Base-by-base conservation (phyloP, 495 filamentous ascomycete genomes). In the Penicillium cataractarum region DNA sequence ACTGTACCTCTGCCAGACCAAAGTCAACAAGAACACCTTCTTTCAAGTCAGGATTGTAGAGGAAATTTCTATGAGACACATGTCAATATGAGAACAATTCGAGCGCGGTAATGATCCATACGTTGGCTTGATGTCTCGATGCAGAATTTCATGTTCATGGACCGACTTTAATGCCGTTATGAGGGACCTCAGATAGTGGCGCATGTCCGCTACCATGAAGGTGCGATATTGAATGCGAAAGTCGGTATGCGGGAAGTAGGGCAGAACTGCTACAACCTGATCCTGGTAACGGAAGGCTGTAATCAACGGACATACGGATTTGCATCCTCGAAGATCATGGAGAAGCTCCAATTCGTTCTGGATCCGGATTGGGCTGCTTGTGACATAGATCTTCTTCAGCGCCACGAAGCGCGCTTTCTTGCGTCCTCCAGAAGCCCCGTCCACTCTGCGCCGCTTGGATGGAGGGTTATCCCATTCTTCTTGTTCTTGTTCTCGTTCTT, bases 61-160 rank as follows among this genome's bases (percentile, higher is more conserved):
- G 85, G 70, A 99, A 99, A 71, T 99, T 99, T 13, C 83, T 85
- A 62, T 19, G 3, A 53, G n/a, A 15, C 22, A 46, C 48, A 46
- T 22, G 31, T 74, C 48, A 74, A 65, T 40, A 5, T 40, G 40
- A 55, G 37, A 35, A 35, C 50, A 19, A 7, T 6, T 31, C 19
- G 12, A 49, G 6, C 17, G 6, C 10, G 26, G 10, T 6, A 10
- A 21, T 13, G 13, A 21, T 29, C 58, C 81, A 71, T 71, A 85
- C 80, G 95, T 99, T n/a, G 95, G 95, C 74, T 99, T 99, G 73
- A 99, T 97, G 74, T 99, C 95, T 57, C 95, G 89, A 72, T 99
- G 95, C 19, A 99, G 82, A 58, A 99, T 97, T 21, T 84, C 80
- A 68, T 89, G 86, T 37, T 81, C 80, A 74, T 99, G 95, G 10